Evolutionary conservation across 2,329 filamentous ascomycete genomes (phyloP).

Genomic region (Amphichorda felina): DNA sequence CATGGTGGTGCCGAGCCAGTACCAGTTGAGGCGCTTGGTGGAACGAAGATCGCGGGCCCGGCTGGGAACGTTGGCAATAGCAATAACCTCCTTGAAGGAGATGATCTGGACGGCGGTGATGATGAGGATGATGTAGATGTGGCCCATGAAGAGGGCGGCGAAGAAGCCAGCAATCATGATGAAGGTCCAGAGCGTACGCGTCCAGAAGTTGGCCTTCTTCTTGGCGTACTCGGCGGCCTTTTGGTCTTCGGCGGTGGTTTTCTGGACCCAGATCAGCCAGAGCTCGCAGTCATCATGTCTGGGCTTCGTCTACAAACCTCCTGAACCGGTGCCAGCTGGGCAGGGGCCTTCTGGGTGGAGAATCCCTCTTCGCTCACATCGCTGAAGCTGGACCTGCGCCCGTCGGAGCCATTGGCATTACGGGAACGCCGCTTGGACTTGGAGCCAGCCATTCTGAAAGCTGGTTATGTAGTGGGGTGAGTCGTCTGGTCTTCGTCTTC

Average conservation of each 20-base stretch:
- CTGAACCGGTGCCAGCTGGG: conserved; percentile 19
- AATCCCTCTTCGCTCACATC: conserved; percentile 49
- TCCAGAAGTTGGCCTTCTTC: conserved; percentile 97
- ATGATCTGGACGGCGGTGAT: conserved; percentile 92
- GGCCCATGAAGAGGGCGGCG: conserved; percentile 81
- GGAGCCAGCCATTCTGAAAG: conserved; percentile 15
- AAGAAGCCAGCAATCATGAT: conserved; percentile 97
- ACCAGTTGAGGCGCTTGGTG: conserved; percentile 97
- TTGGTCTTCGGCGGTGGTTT: conserved; percentile 26
- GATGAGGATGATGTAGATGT: conserved; percentile 92
- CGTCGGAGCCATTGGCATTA: conserved; percentile 31
- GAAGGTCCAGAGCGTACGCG: conserved; percentile 92
- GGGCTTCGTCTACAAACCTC: conserved; percentile 16
- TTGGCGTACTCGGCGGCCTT: conserved; percentile 72
- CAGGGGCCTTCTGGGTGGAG: conserved; percentile 13
- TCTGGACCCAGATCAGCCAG: conserved; percentile 17
- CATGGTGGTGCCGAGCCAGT: conserved; percentile 97
- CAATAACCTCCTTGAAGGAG: conserved; percentile 98
- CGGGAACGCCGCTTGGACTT: conserved; percentile 33
- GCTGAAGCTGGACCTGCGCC: conserved; percentile 59
- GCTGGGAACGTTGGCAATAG: conserved; percentile 90
- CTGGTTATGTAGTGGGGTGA: not conserved
- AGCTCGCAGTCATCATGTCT: not conserved
- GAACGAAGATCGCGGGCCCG: conserved; percentile 82
- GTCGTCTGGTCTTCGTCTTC: not conserved